These are phyloP conservation scores for Apodospora peruviana DNA, from an alignment of 495 filamentous ascomycete genomes.

Conservation along the genomic window DNA sequence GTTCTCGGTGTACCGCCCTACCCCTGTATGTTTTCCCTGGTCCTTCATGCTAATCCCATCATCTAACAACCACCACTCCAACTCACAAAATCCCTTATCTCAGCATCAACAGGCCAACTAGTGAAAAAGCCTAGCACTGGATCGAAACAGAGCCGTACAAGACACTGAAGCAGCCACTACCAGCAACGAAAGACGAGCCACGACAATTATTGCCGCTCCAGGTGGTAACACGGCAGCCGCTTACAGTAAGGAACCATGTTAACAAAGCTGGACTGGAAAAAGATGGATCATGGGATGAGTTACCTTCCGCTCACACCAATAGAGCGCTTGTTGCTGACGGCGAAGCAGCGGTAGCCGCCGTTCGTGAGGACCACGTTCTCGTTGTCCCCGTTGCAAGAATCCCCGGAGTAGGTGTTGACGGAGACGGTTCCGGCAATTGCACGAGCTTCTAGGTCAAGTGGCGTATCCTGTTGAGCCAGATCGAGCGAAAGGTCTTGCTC, in stretches of 20 bases:
- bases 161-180: neutral
- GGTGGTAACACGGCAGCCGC: conserved; percentile 1
- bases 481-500: neutral
- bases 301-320: conserved; percentile 1
- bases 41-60: too few species aligned
- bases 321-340: conserved; percentile 4
- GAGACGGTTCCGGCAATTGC: conserved; percentile 1
- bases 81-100: too few species aligned
- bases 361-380: neutral
- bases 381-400: conserved; percentile 2
- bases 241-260: neutral
- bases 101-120: too few species aligned
- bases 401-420: conserved; percentile 6
- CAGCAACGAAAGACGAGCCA: neutral
- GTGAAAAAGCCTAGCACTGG: conserved; percentile 5
- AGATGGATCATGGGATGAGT: too few species aligned
- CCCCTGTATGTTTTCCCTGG: too few species aligned
- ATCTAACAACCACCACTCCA: too few species aligned
- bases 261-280: too few species aligned
- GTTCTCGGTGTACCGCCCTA: too few species aligned
- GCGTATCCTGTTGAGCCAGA: neutral
- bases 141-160: conserved; percentile 7
- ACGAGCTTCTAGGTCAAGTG: neutral
- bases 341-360: conserved; percentile 4
- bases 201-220: conserved; percentile 4